phyloP scores from a whole-genome alignment of 2,329 filamentous ascomycete species.

The Trichoderma breve region DNA sequence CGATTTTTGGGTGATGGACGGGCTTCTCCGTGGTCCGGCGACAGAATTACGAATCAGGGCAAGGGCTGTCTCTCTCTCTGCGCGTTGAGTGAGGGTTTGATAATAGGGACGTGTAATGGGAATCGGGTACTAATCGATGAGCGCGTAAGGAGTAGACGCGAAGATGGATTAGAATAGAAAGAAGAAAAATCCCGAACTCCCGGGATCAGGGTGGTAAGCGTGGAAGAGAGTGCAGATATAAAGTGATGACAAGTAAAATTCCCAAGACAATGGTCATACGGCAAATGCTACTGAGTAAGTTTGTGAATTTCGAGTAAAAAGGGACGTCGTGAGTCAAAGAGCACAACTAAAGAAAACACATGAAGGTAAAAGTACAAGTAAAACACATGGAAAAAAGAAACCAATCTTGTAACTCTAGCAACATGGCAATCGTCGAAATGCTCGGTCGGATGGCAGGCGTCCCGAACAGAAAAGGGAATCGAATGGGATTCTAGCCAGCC shows the following conservation, averaged over 20 bases:
- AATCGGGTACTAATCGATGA: neutral
- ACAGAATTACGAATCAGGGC: neutral
- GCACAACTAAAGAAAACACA: neutral
- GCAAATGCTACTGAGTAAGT: neutral
- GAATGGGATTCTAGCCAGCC: neutral
- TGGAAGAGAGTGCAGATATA: neutral
- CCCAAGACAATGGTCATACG: neutral
- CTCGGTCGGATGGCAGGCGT: neutral
- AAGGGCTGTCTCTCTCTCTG: neutral
- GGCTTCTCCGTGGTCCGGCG: neutral
- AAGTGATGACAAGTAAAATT: neutral
- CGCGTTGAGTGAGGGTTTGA: neutral
- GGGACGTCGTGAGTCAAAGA: neutral
- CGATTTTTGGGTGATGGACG: neutral
- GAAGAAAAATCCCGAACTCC: conserved; percentile 4
- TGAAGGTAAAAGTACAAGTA: neutral
- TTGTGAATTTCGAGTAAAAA: neutral
- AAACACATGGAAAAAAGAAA: neutral
- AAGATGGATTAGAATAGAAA: neutral
- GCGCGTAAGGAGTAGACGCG: neutral
- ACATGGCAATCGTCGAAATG: neutral
- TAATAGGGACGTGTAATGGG: neutral
- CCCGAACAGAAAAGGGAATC: neutral
- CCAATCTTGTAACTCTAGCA: neutral
- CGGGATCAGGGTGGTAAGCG: conserved; percentile 1